Conservation (phyloP, 208 protist species). For the Novymonas esmeraldas region DNA sequence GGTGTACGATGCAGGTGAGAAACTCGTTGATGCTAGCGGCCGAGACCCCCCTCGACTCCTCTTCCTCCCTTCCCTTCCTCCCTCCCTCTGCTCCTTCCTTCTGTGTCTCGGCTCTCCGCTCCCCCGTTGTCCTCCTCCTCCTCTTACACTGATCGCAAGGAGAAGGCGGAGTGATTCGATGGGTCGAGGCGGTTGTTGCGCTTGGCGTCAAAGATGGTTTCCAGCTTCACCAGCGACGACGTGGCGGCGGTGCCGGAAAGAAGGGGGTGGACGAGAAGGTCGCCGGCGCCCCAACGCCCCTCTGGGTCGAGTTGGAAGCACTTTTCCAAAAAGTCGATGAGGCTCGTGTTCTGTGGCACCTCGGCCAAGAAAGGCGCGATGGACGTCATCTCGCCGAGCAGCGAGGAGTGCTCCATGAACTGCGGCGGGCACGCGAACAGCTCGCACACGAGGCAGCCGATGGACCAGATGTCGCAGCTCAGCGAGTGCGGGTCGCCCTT, state of each 20-base stretch:
- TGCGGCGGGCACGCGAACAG: conserved; percentile 76
- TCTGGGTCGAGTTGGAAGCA: conserved; percentile 80
- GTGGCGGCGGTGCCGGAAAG: conserved; percentile 45
- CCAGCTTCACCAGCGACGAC: conserved; percentile 52
- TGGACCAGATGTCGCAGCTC: conserved; percentile 91
- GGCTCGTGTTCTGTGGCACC: conserved; percentile 53
- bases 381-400: conserved; percentile 70
- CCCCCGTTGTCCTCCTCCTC: background rate
- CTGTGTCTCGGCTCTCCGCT: background rate
- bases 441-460: conserved; percentile 91
- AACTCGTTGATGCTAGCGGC: too few relatives aligned
- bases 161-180: conserved; percentile 40
- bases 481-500: conserved; percentile 81
- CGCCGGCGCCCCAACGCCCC: conserved; percentile 55
- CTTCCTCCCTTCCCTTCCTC: too few relatives aligned
- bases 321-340: conserved; percentile 78
- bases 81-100: too few relatives aligned
- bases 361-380: conserved; percentile 52
- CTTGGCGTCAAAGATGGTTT: conserved; percentile 66
- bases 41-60: too few relatives aligned
- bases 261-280: conserved; percentile 75
- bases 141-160: conserved; percentile 40
- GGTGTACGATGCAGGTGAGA: too few relatives aligned
- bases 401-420: conserved; percentile 77
- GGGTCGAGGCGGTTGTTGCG: conserved; percentile 17